phyloP scores from a whole-genome alignment of 1,284 basidiomycete genomes.

The Trichosporon coremiiforme region DNA sequence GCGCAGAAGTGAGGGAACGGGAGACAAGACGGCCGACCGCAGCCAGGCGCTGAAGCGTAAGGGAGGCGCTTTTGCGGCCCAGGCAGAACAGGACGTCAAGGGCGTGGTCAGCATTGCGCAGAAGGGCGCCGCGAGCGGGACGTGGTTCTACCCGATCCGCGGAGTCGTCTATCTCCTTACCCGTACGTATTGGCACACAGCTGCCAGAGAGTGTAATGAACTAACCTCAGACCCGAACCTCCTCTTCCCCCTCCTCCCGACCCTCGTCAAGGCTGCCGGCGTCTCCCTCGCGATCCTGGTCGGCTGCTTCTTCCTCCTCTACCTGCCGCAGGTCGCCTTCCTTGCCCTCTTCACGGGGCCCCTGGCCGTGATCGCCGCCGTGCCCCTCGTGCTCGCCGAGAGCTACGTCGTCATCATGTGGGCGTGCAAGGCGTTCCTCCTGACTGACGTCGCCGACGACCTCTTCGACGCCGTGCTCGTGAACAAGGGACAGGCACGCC shows the following conservation, averaged over 20 bases:
- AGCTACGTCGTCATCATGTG: constrained; percentile 59
- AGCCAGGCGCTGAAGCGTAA: neutral
- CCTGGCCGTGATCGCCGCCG: constrained; percentile 58
- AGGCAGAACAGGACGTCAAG: constrained; percentile 44
- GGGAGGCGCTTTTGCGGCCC: constrained; percentile 30
- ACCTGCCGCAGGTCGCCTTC: constrained; percentile 68
- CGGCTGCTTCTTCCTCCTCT: constrained; percentile 66
- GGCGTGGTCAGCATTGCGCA: constrained; percentile 42
- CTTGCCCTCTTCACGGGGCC: constrained; percentile 67
- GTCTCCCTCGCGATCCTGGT: constrained; percentile 56
- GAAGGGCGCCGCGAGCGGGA: constrained; percentile 54
- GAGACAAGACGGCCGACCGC: neutral
- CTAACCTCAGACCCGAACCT: constrained; percentile 53
- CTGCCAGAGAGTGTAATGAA: neutral
- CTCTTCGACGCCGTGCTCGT: constrained; percentile 58
- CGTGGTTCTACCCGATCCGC: constrained; percentile 57
- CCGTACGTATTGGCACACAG: constrained; percentile 35
- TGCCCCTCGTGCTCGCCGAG: constrained; percentile 58
- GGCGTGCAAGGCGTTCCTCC: constrained; percentile 60
- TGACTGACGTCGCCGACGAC: constrained; percentile 59
- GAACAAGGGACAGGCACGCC: constrained; percentile 51
- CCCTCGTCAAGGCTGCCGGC: constrained; percentile 49
- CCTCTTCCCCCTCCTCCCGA: constrained; percentile 53
- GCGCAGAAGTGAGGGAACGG: neutral
- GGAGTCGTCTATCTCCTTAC: constrained; percentile 55